Evolutionary conservation across 129 eudicot species (phyloP).

Genomic region (Calendula officinalis): DNA sequence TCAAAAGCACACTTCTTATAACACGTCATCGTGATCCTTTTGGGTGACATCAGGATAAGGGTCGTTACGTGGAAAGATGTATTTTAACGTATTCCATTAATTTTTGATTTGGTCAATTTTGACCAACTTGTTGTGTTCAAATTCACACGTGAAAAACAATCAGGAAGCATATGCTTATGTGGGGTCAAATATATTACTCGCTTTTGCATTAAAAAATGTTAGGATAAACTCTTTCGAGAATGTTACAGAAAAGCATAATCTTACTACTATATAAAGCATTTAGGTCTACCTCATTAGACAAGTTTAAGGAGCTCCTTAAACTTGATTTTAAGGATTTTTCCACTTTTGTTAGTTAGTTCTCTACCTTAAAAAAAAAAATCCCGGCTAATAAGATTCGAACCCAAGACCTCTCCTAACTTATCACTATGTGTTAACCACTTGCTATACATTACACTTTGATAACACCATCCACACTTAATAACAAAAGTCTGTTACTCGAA

Average conservation of each 20-base stretch:
- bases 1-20: neutral
- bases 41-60: slow-evolving; percentile 8
- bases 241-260: neutral
- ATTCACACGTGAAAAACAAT: slow-evolving; percentile 11
- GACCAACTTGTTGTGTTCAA: neutral
- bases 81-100: neutral
- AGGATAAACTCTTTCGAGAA: slow-evolving; percentile 7
- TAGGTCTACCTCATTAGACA: too few relatives aligned
- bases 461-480: too few relatives aligned
- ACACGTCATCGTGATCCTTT: slow-evolving; percentile 6
- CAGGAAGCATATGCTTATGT: neutral
- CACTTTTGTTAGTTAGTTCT: too few relatives aligned
- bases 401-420: too few relatives aligned
- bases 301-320: too few relatives aligned
- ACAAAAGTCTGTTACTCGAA: too few relatives aligned
- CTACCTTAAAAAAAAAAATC: too few relatives aligned
- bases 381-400: too few relatives aligned
- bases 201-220: neutral
- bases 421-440: neutral
- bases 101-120: neutral
- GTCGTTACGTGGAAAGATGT: slow-evolving; percentile 11
- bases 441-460: too few relatives aligned
- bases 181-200: neutral
- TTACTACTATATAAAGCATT: too few relatives aligned
- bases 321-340: too few relatives aligned